phyloP scores from a whole-genome alignment of 2,329 filamentous ascomycete genomes.

The Fusarium sp. region DNA sequence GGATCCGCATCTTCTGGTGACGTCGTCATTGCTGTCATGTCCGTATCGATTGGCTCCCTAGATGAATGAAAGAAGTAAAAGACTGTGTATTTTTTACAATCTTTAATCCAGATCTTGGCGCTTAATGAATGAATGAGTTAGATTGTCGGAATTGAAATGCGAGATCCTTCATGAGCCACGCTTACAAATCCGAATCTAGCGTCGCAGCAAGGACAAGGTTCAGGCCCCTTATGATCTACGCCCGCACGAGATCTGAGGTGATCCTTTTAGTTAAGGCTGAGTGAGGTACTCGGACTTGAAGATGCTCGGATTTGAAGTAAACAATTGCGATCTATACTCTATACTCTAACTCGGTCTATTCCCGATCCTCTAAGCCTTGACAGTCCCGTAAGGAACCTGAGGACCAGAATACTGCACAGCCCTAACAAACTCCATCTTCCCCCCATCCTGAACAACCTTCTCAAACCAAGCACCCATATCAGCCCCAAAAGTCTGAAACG shows the following conservation, averaged over 20 bases:
- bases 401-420: constrained; percentile 37
- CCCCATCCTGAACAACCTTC: constrained; percentile 38
- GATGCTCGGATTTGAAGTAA: background rate
- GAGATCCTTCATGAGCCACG: background rate
- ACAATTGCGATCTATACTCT: background rate
- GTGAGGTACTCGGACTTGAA: background rate
- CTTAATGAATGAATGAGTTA: background rate
- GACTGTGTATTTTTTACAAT: background rate
- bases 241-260: background rate
- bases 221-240: background rate
- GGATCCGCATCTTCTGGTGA: constrained; percentile 26
- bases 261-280: background rate
- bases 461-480: constrained; percentile 39
- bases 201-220: too few relatives aligned
- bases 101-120: background rate
- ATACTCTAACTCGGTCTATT: background rate
- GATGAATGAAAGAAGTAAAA: background rate
- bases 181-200: constrained; percentile 32
- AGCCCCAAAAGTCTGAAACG: constrained; percentile 28
- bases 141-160: background rate
- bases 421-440: constrained; percentile 42
- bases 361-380: background rate
- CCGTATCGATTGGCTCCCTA: too few relatives aligned
- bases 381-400: constrained; percentile 25
- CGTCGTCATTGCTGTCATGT: constrained; percentile 1